Conservation (phyloP, 768 basidiomycete species). For the Termitomyces sp. region DNA sequence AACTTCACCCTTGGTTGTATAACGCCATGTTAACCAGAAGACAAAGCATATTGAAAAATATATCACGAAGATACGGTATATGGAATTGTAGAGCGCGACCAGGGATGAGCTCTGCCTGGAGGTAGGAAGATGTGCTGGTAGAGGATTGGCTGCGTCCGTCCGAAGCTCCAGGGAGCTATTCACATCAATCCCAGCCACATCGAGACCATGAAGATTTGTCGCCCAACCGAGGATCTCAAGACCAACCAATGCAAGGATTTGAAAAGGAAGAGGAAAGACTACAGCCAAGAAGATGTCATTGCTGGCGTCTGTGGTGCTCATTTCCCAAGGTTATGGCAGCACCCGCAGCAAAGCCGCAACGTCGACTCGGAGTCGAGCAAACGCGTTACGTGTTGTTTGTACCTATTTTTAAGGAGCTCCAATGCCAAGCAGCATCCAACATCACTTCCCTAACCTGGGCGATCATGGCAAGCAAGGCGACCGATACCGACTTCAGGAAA, state of each 20-base stretch:
- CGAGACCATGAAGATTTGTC: slow-evolving; percentile 84
- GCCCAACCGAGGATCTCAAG: slow-evolving; percentile 90
- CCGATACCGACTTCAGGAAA: slow-evolving; percentile 77
- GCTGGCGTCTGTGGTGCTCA: slow-evolving; percentile 18
- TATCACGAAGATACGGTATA: slow-evolving; percentile 64
- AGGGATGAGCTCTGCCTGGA: slow-evolving; percentile 32
- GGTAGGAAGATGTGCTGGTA: slow-evolving; percentile 22
- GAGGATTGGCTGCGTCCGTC: slow-evolving; percentile 26
- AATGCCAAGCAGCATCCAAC: slow-evolving; percentile 7
- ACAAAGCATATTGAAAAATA: slow-evolving; percentile 60
- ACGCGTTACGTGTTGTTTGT: slow-evolving; percentile 12
- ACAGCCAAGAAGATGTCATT: slow-evolving; percentile 47
- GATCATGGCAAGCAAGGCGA: slow-evolving; percentile 39
- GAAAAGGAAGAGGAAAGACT: slow-evolving; percentile 86
- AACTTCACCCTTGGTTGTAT: slow-evolving; percentile 53
- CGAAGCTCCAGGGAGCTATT: slow-evolving; percentile 66
- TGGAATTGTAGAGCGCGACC: slow-evolving; percentile 47
- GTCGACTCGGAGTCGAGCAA: slow-evolving; percentile 9
- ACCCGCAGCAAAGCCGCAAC: slow-evolving; percentile 1
- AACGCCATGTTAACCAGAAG: slow-evolving; percentile 70
- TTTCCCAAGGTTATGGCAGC: slow-evolving; percentile 11
- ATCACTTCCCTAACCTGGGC: slow-evolving; percentile 15
- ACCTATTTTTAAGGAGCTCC: background rate
- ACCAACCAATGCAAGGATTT: slow-evolving; percentile 77
- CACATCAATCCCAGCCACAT: slow-evolving; percentile 70